Percentiles rank a stretch among this genome's conserved stretches.
These are phyloP conservation scores for Dianthus caryophyllus DNA, from an alignment of 148 eudicot species.

Conservation along the genomic window DNA sequence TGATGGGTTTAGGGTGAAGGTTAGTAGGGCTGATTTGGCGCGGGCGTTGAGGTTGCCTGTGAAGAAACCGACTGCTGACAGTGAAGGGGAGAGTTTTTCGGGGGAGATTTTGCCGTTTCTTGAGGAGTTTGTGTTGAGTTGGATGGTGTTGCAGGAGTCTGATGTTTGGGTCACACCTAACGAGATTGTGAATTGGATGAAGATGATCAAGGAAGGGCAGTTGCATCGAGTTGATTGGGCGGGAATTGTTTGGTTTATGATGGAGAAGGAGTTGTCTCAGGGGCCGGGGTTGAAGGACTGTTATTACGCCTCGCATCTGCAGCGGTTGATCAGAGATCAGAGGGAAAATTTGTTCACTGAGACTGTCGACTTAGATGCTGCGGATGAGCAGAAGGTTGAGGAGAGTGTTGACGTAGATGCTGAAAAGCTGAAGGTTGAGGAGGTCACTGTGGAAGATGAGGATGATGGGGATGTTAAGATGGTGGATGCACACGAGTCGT, in stretches of 20 bases:
- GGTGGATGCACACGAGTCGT: constrained; percentile 26
- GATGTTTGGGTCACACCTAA: constrained; percentile 62
- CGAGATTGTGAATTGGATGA: constrained; percentile 53
- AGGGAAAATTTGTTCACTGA: constrained; percentile 34
- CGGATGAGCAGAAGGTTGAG: too few relatives aligned
- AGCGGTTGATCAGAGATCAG: constrained; percentile 59
- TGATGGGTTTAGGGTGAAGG: constrained; percentile 33
- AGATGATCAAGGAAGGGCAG: constrained; percentile 52
- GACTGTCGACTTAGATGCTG: too few relatives aligned
- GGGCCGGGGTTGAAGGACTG: constrained; percentile 51
- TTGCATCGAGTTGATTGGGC: constrained; percentile 86
- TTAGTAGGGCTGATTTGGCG: constrained; percentile 57
- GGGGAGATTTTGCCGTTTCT: constrained; percentile 47
- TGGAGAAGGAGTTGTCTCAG: constrained; percentile 71
- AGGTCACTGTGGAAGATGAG: constrained; percentile 26
- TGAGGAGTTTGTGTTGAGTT: constrained; percentile 53
- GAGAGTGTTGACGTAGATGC: constrained; percentile 17
- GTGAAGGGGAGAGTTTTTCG: constrained; percentile 34
- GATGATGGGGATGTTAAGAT: constrained; percentile 37
- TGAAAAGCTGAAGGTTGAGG: constrained; percentile 22
- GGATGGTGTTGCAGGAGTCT: constrained; percentile 67
- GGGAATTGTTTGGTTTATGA: constrained; percentile 77
- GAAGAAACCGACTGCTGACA: constrained; percentile 35
- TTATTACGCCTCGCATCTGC: constrained; percentile 86
- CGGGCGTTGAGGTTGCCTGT: constrained; percentile 56